Evolutionary conservation across 768 basidiomycete genomes (phyloP), one percentile per base, ranked within the genome.

Genomic region (Sporobolomyces roseus): DNA sequence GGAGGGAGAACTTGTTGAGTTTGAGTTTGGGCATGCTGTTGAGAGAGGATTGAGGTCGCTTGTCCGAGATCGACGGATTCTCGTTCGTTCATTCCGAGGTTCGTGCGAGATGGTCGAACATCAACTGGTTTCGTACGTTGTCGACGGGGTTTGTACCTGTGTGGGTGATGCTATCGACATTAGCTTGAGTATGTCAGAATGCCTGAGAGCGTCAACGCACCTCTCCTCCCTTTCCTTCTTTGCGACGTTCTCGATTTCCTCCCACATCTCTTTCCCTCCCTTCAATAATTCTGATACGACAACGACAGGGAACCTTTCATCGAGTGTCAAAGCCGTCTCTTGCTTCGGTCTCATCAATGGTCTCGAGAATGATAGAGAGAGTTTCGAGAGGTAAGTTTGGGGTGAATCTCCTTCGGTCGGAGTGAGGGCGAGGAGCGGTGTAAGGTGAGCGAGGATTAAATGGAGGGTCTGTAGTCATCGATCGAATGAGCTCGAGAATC

Each of bases 331-430:
- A 63, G 91, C 85, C 8, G 86, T 87, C 77, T 97, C 93, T 46
- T 82, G 75, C 78, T 86, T 89, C 25, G 94, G 94, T 32, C 92
- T 82, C 36, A 94, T 80, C 53, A 97, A 83, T 33, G 85, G 83
- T 77, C 94, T 82, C 61, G 93, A 91, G 72, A 97, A 77, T 17
- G 91, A 90, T 65, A 94, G 81, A 0, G 90, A 89, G 41, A 98
- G 81, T 79, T 98, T 98, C 21, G 88, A 85, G 70, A 90, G 83
- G 77, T 88, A 97, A 23, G 92, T 82, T 62, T 93, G 89, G 76
- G 87, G 83, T 1, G 83, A 70, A 76, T 94, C 92, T 36, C 50
- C 35, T 35, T 70, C 38, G 21, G 75, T 65, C 14, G 78, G 79
- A 74, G 82, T 25, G 29, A 86, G 65, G 94, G 56, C 52, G 35